Percentiles rank a stretch among this genome's conserved stretches.
These are phyloP conservation scores for Ustilago loliicola DNA, from an alignment of 1,284 basidiomycete species.

Conservation along the genomic window DNA sequence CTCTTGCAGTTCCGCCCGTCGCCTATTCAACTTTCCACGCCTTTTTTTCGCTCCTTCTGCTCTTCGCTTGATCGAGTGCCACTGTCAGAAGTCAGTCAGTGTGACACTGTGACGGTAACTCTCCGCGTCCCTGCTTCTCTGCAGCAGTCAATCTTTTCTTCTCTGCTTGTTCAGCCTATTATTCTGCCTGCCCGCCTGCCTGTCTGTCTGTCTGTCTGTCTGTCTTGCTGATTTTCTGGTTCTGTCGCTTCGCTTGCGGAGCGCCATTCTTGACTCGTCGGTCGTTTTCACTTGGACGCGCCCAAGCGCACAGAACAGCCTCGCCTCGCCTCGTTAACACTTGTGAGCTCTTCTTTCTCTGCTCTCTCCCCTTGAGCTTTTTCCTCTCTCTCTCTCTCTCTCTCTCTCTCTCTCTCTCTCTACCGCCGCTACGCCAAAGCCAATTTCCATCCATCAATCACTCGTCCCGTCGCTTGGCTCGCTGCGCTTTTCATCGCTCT, in stretches of 20 bases:
- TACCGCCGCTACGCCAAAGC: background rate
- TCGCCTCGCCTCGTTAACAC: background rate
- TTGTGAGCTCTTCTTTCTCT: background rate
- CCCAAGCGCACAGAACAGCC: background rate
- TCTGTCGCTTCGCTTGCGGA: background rate
- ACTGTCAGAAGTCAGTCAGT: too few relatives aligned
- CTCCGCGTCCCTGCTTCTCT: background rate
- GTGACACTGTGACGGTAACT: too few relatives aligned
- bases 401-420: background rate
- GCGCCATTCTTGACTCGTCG: background rate
- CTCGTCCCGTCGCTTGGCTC: background rate
- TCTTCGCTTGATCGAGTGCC: too few relatives aligned
- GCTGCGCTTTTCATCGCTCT: background rate
- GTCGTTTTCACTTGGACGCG: background rate
- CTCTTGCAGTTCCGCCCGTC: too few relatives aligned
- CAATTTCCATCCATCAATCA: conserved; percentile 1
- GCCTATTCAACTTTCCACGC: too few relatives aligned
- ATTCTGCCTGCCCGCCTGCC: background rate
- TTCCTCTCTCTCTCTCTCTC: background rate
- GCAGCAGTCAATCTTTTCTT: background rate
- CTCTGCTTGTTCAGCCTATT: background rate
- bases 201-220: background rate
- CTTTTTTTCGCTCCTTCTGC: too few relatives aligned
- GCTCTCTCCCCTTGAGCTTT: background rate
- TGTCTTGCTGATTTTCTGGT: background rate